Base-by-base conservation (phyloP, 768 basidiomycete species). In the Albatrellus ellisii region DNA sequence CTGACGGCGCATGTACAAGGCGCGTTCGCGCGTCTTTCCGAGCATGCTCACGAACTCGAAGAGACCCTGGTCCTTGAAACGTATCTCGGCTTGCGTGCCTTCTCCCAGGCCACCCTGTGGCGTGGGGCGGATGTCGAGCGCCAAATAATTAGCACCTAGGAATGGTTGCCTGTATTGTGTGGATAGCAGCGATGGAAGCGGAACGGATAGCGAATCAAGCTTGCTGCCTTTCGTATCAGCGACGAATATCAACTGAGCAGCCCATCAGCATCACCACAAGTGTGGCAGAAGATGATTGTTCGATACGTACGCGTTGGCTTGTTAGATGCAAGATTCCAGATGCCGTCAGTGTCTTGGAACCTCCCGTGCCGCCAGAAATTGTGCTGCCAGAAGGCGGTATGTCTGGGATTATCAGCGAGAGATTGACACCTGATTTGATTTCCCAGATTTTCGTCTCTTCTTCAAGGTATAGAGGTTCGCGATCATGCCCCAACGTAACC, bases 151-250 rank as follows among this genome's bases (percentile, higher is more conserved):
- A 8, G 70, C 58, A 35, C 70, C 72, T 42, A 88, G 77, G 7
- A 74, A 68, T 4, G 86, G 86, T 55, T 87, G 85, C 49, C 84
- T 75, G 54, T 81, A 87, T 49, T 67, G 69, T 15, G 81, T 79
- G 8, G 74, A 72, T 10, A 85, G 59, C 45, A 88, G 72, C 0
- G 78, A 65, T 26, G 64, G 68, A 5, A 84, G 64, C 4, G 79
- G 83, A 26, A 87, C 54, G 9, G 67, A 64, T 36, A 73, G 50
- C 14, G 70, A 66, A 10, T 65, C 59, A 48, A 73, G 60, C 26
- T 59, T 46, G 18, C 62, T 48, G 15, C 27, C 18, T 27, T 42
- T 44, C 35, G 41, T 35, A 18, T 39, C 36, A 26, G 37, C 36
- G 26, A 51, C 67, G 60, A 82, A 83, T 51, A 85, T 68, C 38